Percentiles rank a stretch among this genome's conserved stretches.
Conservation (phyloP, 2,329 filamentous ascomycete genomes). For the Lachnellula suecica region DNA sequence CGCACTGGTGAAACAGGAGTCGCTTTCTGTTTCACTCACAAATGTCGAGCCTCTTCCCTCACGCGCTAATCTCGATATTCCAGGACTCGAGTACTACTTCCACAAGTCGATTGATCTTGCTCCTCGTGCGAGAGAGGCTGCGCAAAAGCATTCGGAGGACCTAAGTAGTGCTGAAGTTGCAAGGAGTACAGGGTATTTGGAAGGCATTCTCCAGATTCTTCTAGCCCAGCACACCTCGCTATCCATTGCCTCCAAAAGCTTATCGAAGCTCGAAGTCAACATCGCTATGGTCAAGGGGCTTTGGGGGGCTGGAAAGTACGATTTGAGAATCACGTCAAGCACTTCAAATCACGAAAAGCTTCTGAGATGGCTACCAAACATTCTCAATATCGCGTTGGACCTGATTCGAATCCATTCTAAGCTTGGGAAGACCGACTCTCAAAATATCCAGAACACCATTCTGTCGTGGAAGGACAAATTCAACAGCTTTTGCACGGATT, state of each 20-base stretch:
- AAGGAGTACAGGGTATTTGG: conserved; percentile 80
- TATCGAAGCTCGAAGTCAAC: conserved; percentile 21
- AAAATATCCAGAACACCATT: conserved; percentile 44
- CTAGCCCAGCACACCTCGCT: conserved; percentile 55
- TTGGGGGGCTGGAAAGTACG: conserved; percentile 39
- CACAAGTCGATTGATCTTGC: conserved; percentile 77
- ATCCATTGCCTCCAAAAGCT: conserved; percentile 12
- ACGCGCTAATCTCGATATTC: conserved; percentile 21
- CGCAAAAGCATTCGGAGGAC: conserved; percentile 78
- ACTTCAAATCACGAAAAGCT: conserved; percentile 29
- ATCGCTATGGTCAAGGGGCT: conserved; percentile 33
- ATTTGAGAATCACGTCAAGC: conserved; percentile 9
- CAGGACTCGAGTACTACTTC: conserved; percentile 68
- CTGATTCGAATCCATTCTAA: conserved; percentile 67
- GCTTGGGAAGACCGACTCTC: conserved; percentile 53
- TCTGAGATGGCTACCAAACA: conserved; percentile 63
- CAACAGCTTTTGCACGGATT: conserved; percentile 40
- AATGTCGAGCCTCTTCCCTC: conserved; percentile 42
- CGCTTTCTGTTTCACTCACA: conserved; percentile 68
- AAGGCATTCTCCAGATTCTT: conserved; percentile 73
- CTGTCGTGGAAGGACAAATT: conserved; percentile 50
- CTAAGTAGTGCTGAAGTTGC: conserved; percentile 77
- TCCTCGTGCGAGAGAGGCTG: conserved; percentile 63
- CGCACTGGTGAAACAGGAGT: conserved; percentile 70
- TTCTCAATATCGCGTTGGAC: conserved; percentile 62